phyloP scores from a whole-genome alignment of 2,329 filamentous ascomycete species.

The Tolypocladium ovalisporum region DNA sequence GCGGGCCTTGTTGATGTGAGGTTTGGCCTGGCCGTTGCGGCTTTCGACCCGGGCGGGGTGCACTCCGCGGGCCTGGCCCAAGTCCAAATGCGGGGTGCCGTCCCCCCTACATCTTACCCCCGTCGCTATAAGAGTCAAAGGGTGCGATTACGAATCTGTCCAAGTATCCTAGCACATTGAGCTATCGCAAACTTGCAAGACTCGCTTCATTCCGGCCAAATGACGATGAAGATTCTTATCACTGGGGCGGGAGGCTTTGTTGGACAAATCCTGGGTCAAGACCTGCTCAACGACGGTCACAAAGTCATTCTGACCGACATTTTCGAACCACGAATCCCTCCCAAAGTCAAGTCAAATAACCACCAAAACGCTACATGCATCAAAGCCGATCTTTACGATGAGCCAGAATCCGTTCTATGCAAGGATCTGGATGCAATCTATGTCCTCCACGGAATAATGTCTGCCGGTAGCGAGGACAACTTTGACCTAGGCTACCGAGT shows the following conservation, averaged over 20 bases:
- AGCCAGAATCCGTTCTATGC: conserved; percentile 3
- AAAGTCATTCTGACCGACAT: conserved; percentile 47
- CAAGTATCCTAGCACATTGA: neutral
- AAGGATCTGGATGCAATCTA: conserved; percentile 35
- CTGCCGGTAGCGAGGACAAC: conserved; percentile 47
- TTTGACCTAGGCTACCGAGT: conserved; percentile 41
- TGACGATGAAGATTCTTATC: conserved; percentile 38
- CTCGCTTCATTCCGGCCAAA: neutral
- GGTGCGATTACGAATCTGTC: no score
- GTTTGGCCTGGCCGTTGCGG: no score
- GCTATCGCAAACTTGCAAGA: neutral
- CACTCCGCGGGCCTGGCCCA: no score
- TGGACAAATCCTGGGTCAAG: conserved; percentile 47
- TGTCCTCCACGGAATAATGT: conserved; percentile 54
- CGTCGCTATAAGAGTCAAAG: no score
- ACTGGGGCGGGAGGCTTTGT: conserved; percentile 56
- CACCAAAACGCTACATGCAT: conserved; percentile 13
- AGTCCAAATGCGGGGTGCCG: no score
- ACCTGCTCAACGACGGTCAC: conserved; percentile 34
- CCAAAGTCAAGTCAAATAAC: conserved; percentile 19
- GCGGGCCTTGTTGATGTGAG: no score
- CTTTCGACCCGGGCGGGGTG: no score
- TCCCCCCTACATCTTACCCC: no score
- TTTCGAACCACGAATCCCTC: conserved; percentile 39
- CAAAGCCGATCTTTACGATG: conserved; percentile 13